Base-by-base conservation (phyloP, 192 early-diverging fungal species). In the Coemansia sp. region DNA sequence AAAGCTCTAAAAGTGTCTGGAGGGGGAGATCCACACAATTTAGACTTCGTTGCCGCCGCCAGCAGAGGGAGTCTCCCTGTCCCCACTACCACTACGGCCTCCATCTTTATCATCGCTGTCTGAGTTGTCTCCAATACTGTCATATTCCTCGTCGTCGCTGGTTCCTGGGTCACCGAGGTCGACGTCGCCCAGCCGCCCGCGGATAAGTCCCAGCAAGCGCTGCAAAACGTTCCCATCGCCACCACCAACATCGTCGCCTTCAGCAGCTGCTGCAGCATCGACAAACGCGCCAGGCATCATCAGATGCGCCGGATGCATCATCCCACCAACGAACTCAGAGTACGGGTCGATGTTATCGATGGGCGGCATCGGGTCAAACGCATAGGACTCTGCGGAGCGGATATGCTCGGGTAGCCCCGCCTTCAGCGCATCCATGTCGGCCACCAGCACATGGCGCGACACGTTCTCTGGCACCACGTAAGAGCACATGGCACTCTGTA, bases 281-380 rank as follows among this genome's bases (percentile, higher is more conserved):
- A 23, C 68, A 58, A 74, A 75, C 13, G 52, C 63, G 2, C 72
- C 78, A 26, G 78, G 72, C 70, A 75, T 74, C 37, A 12, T 25
- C 64, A 65, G 18, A 25, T 31, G 37, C 34, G 10, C 15, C 12
- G 7, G 35, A 5, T 31, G 0, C 26, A n/a, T 51, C 21, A 68
- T 68, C 1, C 46, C 43, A 13, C 66, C 65, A 61, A 82, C 16
- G 31, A 74, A 10, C 18, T 64, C 71, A 7, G 61, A 37, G 26
- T 82, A 82, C 7, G 71, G 49, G 42, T 82, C 77, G 48, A 78
- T 66, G 62, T 71, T 59, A 57, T 71, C 57, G 3, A 12, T 15
- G 1, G 80, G 80, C 51, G 80, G 80, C 71, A 82, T 21, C 51
- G 80, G 80, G 45, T 82, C 80, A 60, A 78, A 82, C 2, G 74